Evolutionary conservation across 1,139 yeast species (phyloP).

Genomic region (Kluyveromyces marxianus): DNA sequence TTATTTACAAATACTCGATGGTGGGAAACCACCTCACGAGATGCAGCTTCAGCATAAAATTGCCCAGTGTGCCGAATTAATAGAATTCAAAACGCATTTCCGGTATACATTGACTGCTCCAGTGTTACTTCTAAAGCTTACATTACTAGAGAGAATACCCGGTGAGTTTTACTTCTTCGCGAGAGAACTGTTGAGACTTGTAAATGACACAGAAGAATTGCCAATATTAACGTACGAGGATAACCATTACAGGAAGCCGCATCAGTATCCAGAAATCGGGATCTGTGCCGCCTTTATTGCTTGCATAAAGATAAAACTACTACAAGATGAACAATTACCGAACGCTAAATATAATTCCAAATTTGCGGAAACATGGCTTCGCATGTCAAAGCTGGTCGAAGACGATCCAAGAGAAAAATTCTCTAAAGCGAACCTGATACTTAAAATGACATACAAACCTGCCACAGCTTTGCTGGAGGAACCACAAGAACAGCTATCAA

Average conservation of each 20-base stretch:
- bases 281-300: conserved; percentile 18
- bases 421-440: neutral
- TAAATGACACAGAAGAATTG: conserved; percentile 12
- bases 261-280: conserved; percentile 20
- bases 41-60: conserved; percentile 20
- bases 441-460: conserved; percentile 3
- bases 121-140: conserved; percentile 17
- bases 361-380: conserved; percentile 2
- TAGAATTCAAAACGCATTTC: conserved; percentile 13
- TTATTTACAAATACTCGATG: conserved; percentile 24
- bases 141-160: conserved; percentile 17
- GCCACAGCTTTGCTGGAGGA: conserved; percentile 1
- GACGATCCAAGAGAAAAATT: neutral
- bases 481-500: neutral
- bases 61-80: conserved; percentile 11
- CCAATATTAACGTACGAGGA: conserved; percentile 10
- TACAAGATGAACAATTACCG: conserved; percentile 8
- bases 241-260: conserved; percentile 10
- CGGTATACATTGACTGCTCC: conserved; percentile 9
- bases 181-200: conserved; percentile 10
- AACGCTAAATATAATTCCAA: neutral
- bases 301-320: conserved; percentile 7
- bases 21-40: conserved; percentile 21
- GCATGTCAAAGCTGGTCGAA: neutral
- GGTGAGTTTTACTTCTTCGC: conserved; percentile 22